Evolutionary conservation across 768 basidiomycete genomes (phyloP), one percentile per base, ranked within the genome.

Genomic region (Leccinum longicurvipes): DNA sequence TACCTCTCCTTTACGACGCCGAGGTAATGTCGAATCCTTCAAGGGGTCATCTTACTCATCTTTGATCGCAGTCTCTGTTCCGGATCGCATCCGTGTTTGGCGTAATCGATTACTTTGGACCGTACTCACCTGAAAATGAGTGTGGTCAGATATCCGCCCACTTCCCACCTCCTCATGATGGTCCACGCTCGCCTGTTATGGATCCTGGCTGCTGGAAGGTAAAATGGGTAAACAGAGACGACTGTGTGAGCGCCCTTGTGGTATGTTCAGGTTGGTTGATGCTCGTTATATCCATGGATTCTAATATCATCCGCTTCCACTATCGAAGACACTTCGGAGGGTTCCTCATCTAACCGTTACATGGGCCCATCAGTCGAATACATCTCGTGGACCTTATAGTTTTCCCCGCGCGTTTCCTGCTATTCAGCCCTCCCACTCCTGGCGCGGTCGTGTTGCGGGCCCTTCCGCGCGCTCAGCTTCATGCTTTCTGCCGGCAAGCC

Each of bases 171-270:
- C 84, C 85, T 4, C 89, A 91, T 61, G 72, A 84, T 62, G 77
- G 73, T 3, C 78, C 79, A 25, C 83, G 85, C 41, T 76, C 76
- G 31, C 42, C 77, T 6, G 62, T 63, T 11, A 91, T 89, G 88
- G 81, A 84, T 51, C 58, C 62, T 1, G 70, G 76, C 5, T 84
- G 85, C 56, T 91, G 87, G 83, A 87, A 87, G 63, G 77, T 91
- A 39, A 93, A 91, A 65, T 93, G 87, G 87, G 75, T 79, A 25
- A 82, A 88, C 67, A 79, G 90, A 42, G 85, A 89, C 57, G 85
- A 92, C 60, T 87, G 85, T 56, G 79, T 90, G 41, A 81, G 74
- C 57, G 90, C 90, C 23, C 74, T 89, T 47, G 81, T 82, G 80
- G 90, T 89, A 67, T 53, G 74, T 68, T 27, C 45, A 46, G 24